Evolutionary conservation across 2,329 filamentous ascomycete species (phyloP).

Genomic region (Penicillium sp.): DNA sequence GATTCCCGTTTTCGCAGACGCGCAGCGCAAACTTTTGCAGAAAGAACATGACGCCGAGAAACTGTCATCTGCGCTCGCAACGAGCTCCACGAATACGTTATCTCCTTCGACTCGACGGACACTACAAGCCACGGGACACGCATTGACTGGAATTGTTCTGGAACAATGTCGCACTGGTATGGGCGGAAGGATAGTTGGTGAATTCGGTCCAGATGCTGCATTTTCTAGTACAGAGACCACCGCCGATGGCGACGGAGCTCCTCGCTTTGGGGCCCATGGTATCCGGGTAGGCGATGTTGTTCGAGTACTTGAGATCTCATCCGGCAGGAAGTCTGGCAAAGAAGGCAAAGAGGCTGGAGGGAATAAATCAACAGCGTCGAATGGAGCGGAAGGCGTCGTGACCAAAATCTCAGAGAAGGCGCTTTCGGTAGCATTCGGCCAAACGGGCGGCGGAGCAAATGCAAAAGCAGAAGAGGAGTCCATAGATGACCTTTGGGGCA

Average conservation of each 20-base stretch:
- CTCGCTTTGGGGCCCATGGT: conserved; percentile 42
- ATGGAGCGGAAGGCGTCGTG: conserved; percentile 45
- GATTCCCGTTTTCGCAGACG: conserved; percentile 39
- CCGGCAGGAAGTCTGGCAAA: conserved; percentile 25
- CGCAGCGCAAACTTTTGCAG: conserved; percentile 39
- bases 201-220: conserved; percentile 70
- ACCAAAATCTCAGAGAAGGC: conserved; percentile 40
- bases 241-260: conserved; percentile 37
- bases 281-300: conserved; percentile 48
- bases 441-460: conserved; percentile 29
- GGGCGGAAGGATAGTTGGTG: conserved; percentile 84
- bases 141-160: conserved; percentile 55
- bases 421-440: conserved; percentile 44
- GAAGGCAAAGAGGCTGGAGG: conserved; percentile 28
- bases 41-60: conserved; percentile 44
- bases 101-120: conserved; percentile 42
- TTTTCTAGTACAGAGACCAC: conserved; percentile 42
- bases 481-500: conserved; percentile 49
- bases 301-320: conserved; percentile 36
- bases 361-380: conserved; percentile 20
- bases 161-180: conserved; percentile 78
- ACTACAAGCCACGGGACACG: conserved; percentile 39
- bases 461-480: conserved; percentile 40
- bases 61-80: conserved; percentile 39
- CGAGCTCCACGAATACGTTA: conserved; percentile 36